Evolutionary conservation across 306 rosid genomes (phyloP).

Genomic region (Fagus sylvatica): DNA sequence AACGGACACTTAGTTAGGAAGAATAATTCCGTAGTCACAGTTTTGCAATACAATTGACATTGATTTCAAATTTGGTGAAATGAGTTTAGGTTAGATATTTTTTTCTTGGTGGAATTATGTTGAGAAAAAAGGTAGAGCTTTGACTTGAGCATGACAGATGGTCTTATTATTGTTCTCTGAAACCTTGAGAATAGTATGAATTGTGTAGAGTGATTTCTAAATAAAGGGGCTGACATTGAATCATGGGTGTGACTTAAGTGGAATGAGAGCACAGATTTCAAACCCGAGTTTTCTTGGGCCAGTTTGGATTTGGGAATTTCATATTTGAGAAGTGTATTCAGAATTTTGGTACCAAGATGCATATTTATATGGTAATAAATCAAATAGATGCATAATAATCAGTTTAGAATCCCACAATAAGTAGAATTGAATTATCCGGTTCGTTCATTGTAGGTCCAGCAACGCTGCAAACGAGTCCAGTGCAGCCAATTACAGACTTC

Average conservation of each 20-base stretch:
- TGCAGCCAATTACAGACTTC: slow-evolving; percentile 52
- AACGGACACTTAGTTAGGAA: neutral
- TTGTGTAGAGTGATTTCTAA: neutral
- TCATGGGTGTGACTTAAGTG: neutral
- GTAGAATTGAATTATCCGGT: slow-evolving; percentile 16
- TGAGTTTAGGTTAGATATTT: neutral
- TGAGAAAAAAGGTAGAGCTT: neutral
- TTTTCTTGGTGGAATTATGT: neutral
- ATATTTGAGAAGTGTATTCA: neutral
- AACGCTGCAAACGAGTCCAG: slow-evolving; percentile 60
- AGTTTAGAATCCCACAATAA: neutral
- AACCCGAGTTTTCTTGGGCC: neutral
- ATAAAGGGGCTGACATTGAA: neutral
- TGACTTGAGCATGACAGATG: neutral
- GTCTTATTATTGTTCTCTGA: neutral
- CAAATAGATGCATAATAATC: neutral
- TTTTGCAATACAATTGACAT: neutral
- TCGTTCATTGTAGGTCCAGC: slow-evolving; percentile 58
- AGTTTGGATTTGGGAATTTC: neutral
- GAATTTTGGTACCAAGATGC: neutral
- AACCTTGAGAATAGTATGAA: neutral
- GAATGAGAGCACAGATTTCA: neutral
- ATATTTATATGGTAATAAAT: neutral
- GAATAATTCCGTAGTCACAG: neutral
- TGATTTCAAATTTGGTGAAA: neutral